Percentiles rank a stretch among this genome's conserved stretches.
phyloP scores from a whole-genome alignment of 495 filamentous ascomycete genomes.

The Aspergillus haitiensis region DNA sequence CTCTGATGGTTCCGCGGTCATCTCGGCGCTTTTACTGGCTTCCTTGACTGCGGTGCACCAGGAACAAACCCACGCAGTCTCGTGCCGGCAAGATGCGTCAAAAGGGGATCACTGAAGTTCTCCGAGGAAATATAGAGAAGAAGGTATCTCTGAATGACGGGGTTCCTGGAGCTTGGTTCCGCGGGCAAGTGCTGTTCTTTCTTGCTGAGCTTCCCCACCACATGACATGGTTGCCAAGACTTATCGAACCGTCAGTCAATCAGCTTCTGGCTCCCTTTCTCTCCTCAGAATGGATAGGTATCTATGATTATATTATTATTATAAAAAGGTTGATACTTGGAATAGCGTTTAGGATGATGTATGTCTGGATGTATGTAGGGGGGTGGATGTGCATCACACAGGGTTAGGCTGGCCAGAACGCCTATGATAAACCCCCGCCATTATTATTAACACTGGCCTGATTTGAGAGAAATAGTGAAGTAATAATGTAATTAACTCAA shows the following conservation, averaged over 20 bases:
- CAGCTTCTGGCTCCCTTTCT: not conserved
- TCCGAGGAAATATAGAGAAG: not conserved
- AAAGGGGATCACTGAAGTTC: not conserved
- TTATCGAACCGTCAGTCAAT: not conserved
- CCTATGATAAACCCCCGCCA: not conserved
- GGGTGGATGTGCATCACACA: not conserved
- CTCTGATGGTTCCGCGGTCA: slow-evolving; percentile 48
- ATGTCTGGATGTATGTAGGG: not conserved
- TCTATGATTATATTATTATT: no score
- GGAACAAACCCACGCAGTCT: not conserved
- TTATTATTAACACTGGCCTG: not conserved
- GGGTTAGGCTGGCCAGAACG: not conserved
- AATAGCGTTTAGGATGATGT: not conserved
- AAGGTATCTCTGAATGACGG: no score
- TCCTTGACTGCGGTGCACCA: not conserved
- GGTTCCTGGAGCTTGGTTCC: not conserved
- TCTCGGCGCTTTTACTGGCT: slow-evolving; percentile 21
- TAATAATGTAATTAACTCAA: no score
- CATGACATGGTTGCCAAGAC: slow-evolving; percentile 32
- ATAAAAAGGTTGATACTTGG: no score
- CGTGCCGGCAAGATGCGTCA: not conserved
- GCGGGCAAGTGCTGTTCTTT: not conserved
- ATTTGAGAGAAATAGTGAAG: not conserved
- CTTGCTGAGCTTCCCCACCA: slow-evolving; percentile 40
- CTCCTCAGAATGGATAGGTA: no score